Percentiles rank a stretch among this genome's conserved stretches.
These are phyloP conservation scores for Calendula officinalis DNA, from an alignment of 129 eudicot genomes.

Conservation along the genomic window DNA sequence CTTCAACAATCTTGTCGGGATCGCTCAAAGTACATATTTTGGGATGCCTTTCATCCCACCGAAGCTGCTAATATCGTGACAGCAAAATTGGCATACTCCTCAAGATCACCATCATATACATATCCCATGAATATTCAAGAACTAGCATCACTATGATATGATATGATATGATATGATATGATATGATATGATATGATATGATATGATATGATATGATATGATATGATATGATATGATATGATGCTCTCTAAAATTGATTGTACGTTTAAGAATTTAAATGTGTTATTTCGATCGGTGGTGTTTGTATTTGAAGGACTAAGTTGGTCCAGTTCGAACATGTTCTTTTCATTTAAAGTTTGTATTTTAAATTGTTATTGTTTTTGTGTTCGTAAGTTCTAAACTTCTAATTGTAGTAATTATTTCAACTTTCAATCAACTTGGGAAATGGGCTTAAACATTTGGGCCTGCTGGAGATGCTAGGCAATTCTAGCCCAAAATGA, in stretches of 20 bases:
- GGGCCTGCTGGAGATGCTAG: background rate
- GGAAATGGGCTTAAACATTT: background rate
- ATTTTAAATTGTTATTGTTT: background rate
- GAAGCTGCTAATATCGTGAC: slow-evolving; percentile 73
- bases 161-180: no score
- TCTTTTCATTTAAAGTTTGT: slow-evolving; percentile 13
- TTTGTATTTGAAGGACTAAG: slow-evolving; percentile 19
- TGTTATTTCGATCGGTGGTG: background rate
- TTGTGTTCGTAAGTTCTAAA: background rate
- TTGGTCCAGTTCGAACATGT: background rate
- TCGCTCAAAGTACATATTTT: slow-evolving; percentile 60
- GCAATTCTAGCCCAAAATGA: no score
- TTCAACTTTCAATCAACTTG: background rate
- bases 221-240: no score
- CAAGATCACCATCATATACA: slow-evolving; percentile 42
- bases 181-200: no score
- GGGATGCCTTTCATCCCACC: slow-evolving; percentile 99
- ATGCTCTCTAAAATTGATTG: background rate
- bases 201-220: no score
- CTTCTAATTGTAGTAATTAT: no score
- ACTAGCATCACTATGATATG: slow-evolving; percentile 60
- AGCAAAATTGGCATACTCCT: slow-evolving; percentile 50
- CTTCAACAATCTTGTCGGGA: slow-evolving; percentile 66
- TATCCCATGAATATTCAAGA: slow-evolving; percentile 79
- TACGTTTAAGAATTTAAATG: background rate